These are phyloP conservation scores for Penicillium pulvis DNA, from an alignment of 495 filamentous ascomycete genomes.

Conservation along the genomic window DNA sequence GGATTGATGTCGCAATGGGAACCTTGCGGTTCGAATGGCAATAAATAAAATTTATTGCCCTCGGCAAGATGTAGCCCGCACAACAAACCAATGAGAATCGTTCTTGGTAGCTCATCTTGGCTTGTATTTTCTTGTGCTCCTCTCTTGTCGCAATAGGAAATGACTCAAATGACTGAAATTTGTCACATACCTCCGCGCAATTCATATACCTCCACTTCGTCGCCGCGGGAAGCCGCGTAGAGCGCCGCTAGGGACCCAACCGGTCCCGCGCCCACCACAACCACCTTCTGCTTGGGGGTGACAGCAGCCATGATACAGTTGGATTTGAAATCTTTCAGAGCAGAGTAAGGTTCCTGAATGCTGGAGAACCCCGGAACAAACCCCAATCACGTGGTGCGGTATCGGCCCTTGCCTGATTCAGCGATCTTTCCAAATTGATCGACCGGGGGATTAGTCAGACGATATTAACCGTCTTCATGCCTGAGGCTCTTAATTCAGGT, in stretches of 20 bases:
- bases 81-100: not conserved
- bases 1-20: not conserved
- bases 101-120: not conserved
- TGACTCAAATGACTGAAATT: slow-evolving; percentile 9
- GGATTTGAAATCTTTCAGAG: not conserved
- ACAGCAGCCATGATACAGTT: slow-evolving; percentile 17
- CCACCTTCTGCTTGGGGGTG: slow-evolving; percentile 61
- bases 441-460: slow-evolving; percentile 9
- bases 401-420: slow-evolving; percentile 22
- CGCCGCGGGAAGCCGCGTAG: slow-evolving; percentile 83
- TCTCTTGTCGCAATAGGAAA: slow-evolving; percentile 4
- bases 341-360: slow-evolving; percentile 1
- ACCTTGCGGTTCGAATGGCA: not conserved
- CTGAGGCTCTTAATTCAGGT: not conserved
- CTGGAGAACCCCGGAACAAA: slow-evolving; percentile 11
- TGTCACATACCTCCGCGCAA: slow-evolving; percentile 75
- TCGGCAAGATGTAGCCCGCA: not conserved
- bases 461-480: not conserved
- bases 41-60: not conserved
- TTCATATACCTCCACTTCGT: slow-evolving; percentile 94
- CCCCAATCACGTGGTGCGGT: slow-evolving; percentile 28
- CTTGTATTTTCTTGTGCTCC: not conserved
- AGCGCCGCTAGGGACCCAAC: slow-evolving; percentile 90
- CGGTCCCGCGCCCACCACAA: slow-evolving; percentile 88
- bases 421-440: slow-evolving; percentile 17